Conservation (phyloP, 169 alveolate species). For the Plasmodium adleri region DNA sequence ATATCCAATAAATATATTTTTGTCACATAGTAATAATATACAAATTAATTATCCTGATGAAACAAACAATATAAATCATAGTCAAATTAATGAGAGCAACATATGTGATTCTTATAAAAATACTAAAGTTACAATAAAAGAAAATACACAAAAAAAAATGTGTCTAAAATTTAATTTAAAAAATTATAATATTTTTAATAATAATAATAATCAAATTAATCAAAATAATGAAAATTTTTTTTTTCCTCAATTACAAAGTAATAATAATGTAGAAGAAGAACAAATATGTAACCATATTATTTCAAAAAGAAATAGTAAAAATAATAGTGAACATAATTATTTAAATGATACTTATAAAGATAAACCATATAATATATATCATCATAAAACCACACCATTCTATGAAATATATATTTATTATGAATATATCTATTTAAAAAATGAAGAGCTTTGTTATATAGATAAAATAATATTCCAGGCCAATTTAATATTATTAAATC, state of each 20-base stretch:
- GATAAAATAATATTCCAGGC: constrained; percentile 20
- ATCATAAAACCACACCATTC: neutral
- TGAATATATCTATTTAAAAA: constrained; percentile 21
- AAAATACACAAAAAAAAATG: neutral
- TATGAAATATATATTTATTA: constrained; percentile 15
- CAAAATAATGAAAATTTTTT: neutral
- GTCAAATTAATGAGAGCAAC: too few species aligned
- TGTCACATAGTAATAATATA: constrained; percentile 17
- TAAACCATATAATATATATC: neutral
- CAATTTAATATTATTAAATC: constrained; percentile 16
- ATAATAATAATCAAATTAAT: neutral
- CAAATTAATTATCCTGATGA: neutral
- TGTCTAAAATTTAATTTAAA: constrained; percentile 1
- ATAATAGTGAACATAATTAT: neutral
- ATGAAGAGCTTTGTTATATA: neutral
- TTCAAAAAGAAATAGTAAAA: too few species aligned
- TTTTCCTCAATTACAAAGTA: too few species aligned
- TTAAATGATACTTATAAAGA: neutral
- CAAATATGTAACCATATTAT: too few species aligned
- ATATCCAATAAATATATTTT: constrained; percentile 11
- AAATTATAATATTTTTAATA: neutral
- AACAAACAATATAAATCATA: too few species aligned
- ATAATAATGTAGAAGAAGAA: too few species aligned
- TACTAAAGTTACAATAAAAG: neutral
- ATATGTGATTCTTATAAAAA: too few species aligned